A percentile compares a stretch with the other conserved stretches of the same genome.
phyloP scores from a whole-genome alignment of 257 asterid species.

The Petrea volubilis region DNA sequence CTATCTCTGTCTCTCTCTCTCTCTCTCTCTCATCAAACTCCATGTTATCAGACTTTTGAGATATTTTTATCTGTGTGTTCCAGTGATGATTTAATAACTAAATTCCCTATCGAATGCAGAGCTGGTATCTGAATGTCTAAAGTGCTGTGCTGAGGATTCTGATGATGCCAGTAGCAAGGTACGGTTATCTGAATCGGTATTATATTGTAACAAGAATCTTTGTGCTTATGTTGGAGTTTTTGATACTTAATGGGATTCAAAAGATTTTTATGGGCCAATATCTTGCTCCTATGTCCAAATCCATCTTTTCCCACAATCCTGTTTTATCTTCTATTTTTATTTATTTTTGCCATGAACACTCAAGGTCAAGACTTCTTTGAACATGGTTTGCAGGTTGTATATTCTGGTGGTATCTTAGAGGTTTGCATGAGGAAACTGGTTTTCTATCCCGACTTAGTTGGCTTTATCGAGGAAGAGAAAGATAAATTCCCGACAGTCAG shows the following conservation, averaged over 20 bases:
- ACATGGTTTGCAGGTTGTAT: conserved; percentile 50
- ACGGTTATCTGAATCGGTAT: not conserved
- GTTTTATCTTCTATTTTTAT: too few species aligned
- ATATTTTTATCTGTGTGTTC: not conserved
- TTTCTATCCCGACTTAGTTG: conserved; percentile 87
- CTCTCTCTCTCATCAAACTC: not conserved
- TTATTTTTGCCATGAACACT: not conserved
- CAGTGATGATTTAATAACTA: not conserved
- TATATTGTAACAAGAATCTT: not conserved
- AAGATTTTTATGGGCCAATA: not conserved
- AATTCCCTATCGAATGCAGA: conserved; percentile 45
- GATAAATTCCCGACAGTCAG: conserved; percentile 71
- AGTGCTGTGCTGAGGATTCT: conserved; percentile 94
- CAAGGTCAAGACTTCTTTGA: not conserved
- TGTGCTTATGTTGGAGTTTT: not conserved
- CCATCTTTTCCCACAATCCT: not conserved
- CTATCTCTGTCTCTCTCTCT: not conserved
- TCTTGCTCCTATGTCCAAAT: not conserved
- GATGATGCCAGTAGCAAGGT: conserved; percentile 95
- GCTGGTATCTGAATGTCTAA: conserved; percentile 80
- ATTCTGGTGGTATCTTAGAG: conserved; percentile 81
- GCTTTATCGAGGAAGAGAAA: conserved; percentile 91
- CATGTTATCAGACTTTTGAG: not conserved
- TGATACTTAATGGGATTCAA: not conserved
- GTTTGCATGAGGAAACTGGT: conserved; percentile 98